Base-by-base conservation (phyloP, 2,329 filamentous ascomycete genomes). In the Verticillium isaacii region DNA sequence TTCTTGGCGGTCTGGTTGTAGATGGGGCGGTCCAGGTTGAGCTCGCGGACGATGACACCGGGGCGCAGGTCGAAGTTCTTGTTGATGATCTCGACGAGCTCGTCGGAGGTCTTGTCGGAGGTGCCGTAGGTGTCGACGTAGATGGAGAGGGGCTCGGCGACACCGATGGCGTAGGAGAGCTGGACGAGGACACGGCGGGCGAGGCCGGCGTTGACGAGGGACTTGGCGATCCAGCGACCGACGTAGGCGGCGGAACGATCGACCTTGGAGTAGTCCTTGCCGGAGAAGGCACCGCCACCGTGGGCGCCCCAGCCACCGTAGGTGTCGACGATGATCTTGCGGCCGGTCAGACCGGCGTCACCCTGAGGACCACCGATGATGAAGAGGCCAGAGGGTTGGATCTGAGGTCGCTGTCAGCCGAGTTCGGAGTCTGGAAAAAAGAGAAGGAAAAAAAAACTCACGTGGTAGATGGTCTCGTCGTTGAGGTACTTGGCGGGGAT, bases 241-340 rank as follows among this genome's bases (percentile, higher is more conserved):
- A 98, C 89, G 84, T 99, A 99, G 74, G 95, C 95, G 69, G 95
- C 95, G 60, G 95, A 98, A 73, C 95, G 92, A 78, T 99, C 95
- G 81, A 99, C 95, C 88, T 99, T 99, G 87, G 93, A 97, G 89
- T 97, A 99, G 80, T 99, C 95, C 90, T 99, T 99, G 75, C 95
- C 95, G 73, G 95, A 98, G 91, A 99, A 99, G 79, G 95, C 95
- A 90, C 95, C 95, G 85, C 95, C 95, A 86, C 95, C 95, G 86
- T 99, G 95, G 72, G 95, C 95, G 83, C 95, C 95, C 95, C 95
- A 98, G 74, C 95, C 95, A 85, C 95, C 95, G 84, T 99, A 99
- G 79, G 95, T 98, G 84, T 99, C 95, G 78, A 99, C 95, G 69
- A 97, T 89, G 87, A 99, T 99, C 89, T 99, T 99, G 75, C 95